Base-by-base conservation (phyloP, 352 stramenopile species). In the Peronospora farinosa region DNA sequence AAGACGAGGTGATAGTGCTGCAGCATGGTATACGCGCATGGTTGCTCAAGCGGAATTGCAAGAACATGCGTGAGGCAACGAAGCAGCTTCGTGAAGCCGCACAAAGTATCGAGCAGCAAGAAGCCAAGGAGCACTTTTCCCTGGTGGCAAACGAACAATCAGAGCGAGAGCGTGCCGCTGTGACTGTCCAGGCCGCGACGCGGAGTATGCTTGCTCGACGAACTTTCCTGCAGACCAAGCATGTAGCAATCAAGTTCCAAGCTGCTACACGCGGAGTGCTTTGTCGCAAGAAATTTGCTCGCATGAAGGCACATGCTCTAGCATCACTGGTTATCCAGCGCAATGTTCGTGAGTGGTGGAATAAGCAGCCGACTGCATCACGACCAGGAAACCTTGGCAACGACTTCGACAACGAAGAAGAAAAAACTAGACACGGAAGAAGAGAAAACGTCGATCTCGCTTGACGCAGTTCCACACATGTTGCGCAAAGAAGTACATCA, bases 11-110 rank as follows among this genome's bases (percentile, higher is more conserved):
- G 15, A 83, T 68, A 30, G 70, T 95, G 12, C 73, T 96, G 28
- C 84, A 95, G 55, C 70, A 85, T 45, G 95, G 95, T 40, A 81
- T 96, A 15, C 77, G 83, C 0, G 72, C 72, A 7, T 96, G 88
- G 88, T 46, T 96, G 28, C 69, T 96, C 15, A 84, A 86, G 16
- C 78, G 86, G 21, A 95, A 94, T 54, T 96, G 86, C 52, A 79
- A 78, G 19, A 88, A 85, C 46, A 90, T 96, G 77, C 77, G 84
- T 15, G 84, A 95, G 43, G 86, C 86, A 16, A 92, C 86, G 25
- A 86, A 85, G 44, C 69, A 75, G 25, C 60, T 96, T 5, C 72
- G 92, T 17, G 84, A 92, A 69, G 79, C 77, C 1, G 69, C 79
- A 2, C 67, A 68, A 21, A 85, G 38, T 57, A 83, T 88, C n/a